phyloP scores from a whole-genome alignment of 371 early-diverging fungal species.

The Smittium culicis region DNA sequence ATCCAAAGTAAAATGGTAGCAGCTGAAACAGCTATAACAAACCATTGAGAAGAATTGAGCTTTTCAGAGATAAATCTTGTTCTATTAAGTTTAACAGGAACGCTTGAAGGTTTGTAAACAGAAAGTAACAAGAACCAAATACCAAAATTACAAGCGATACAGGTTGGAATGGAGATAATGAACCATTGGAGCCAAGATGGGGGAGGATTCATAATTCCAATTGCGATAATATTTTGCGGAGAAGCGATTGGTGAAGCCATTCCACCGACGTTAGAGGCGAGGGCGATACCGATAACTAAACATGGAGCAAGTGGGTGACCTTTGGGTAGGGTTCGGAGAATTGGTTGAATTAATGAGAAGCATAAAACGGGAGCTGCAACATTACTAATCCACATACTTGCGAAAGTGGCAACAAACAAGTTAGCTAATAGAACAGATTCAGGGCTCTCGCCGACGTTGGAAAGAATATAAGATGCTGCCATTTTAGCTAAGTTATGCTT shows the following conservation, averaged over 20 bases:
- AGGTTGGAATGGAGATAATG: slow-evolving; percentile 56
- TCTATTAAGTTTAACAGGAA: slow-evolving; percentile 39
- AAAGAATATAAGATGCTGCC: slow-evolving; percentile 71
- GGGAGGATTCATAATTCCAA: slow-evolving; percentile 68
- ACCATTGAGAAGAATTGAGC: slow-evolving; percentile 50
- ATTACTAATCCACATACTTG: slow-evolving; percentile 94
- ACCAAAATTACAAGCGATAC: slow-evolving; percentile 48
- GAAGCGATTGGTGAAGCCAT: slow-evolving; percentile 95
- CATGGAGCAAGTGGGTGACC: slow-evolving; percentile 61
- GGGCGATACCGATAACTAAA: slow-evolving; percentile 82
- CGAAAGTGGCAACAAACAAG: slow-evolving; percentile 88
- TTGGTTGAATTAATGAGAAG: slow-evolving; percentile 79
- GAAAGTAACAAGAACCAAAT: slow-evolving; percentile 70
- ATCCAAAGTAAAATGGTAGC: slow-evolving; percentile 81
- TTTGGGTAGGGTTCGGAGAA: slow-evolving; percentile 60
- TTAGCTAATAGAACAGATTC: slow-evolving; percentile 70
- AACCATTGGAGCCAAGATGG: slow-evolving; percentile 84
- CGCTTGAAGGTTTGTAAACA: slow-evolving; percentile 43
- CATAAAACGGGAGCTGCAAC: slow-evolving; percentile 96
- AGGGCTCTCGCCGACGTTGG: slow-evolving; percentile 78
- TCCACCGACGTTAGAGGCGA: slow-evolving; percentile 89
- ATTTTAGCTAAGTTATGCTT: slow-evolving; percentile 87
- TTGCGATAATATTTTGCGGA: slow-evolving; percentile 86
- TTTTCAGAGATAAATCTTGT: slow-evolving; percentile 42
- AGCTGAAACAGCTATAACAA: slow-evolving; percentile 47